Conservation (phyloP, 345 rosid species). For the Hibiscus mutabilis region DNA sequence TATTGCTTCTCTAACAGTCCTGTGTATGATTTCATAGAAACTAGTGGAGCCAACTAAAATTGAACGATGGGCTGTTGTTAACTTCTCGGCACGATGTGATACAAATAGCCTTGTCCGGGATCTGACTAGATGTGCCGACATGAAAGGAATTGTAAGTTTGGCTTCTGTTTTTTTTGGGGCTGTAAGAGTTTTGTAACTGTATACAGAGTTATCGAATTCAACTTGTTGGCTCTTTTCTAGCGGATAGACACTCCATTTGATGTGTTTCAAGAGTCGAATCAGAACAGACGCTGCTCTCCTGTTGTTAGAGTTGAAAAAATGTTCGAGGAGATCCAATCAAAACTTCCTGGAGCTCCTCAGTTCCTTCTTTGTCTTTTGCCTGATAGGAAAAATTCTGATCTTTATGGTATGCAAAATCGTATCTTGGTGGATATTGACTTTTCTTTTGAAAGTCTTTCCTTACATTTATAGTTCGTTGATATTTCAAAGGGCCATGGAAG, state of each 20-base stretch:
- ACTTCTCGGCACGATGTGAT: slow-evolving; percentile 86
- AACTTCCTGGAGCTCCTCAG: slow-evolving; percentile 62
- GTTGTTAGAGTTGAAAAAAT: slow-evolving; percentile 69
- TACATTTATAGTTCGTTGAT: not conserved
- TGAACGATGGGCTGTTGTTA: slow-evolving; percentile 77
- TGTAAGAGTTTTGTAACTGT: not conserved
- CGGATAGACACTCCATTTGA: slow-evolving; percentile 45
- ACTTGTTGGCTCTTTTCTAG: slow-evolving; percentile 20
- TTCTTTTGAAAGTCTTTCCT: not conserved
- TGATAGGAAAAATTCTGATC: slow-evolving; percentile 68
- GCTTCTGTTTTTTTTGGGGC: not conserved
- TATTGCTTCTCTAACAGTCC: slow-evolving; percentile 11
- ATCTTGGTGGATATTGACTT: not conserved
- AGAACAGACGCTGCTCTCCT: slow-evolving; percentile 49
- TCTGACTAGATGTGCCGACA: slow-evolving; percentile 56
- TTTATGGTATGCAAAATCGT: slow-evolving; percentile 51
- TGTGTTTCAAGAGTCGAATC: slow-evolving; percentile 54
- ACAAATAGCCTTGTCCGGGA: slow-evolving; percentile 42
- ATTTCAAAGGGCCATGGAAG: slow-evolving; percentile 81
- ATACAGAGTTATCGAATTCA: not conserved
- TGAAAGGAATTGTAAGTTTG: slow-evolving; percentile 83
- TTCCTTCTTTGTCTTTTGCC: slow-evolving; percentile 83
- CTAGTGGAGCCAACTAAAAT: slow-evolving; percentile 63
- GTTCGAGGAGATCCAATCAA: slow-evolving; percentile 55
- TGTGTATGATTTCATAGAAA: slow-evolving; percentile 37